Evolutionary conservation across 768 basidiomycete genomes (phyloP), one percentile per base, ranked within the genome.

Genomic region (Nidula microcarpa): DNA sequence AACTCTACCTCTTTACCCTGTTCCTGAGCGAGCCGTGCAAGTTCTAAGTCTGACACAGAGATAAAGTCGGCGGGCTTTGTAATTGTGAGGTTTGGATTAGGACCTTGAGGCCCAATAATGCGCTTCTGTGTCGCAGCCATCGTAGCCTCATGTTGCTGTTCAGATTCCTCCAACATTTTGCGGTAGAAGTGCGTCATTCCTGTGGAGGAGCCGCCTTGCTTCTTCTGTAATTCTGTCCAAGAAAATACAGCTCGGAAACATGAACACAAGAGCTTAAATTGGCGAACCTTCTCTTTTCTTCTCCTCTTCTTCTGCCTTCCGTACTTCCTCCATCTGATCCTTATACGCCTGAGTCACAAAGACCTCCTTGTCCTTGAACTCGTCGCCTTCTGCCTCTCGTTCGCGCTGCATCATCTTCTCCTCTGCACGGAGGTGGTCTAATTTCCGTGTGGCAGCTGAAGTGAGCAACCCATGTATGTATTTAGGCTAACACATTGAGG

Each of bases 301-400:
- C 69, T 98, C 97, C 62, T 98, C 96, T 64, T 94, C 93, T 65
- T 98, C 97, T 0, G 94, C 93, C 63, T 72, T 80, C 53, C 92
- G 78, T 5, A 98, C 84, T 69, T 95, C 91, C 47, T 84, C 94
- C 85, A 97, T 90, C 70, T 98, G 97, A 47, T 91, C 89, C 67
- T 94, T 94, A 73, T 99, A 99, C 18, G 92, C 94, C 62, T 94
- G 91, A 0, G 97, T 99, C 48, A 98, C 96, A 62, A 98, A 99
- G n/a, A 85, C 78, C 51, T 98, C 97, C 74, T 95, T 98, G 74
- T 92, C 97, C 53, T 79, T 79, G 66, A 92, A 99, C 66, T 94
- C 82, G 56, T 94, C 94, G 0, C 97, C 97, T 71, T 99, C 97
- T 16, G 79, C 73, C 70, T 95, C 92, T 17, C 97, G 82, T 68